A percentile compares a stretch with the other conserved stretches of the same genome.
These are phyloP conservation scores for Didymella pomorum DNA, from an alignment of 2,329 filamentous ascomycete genomes.

Conservation along the genomic window DNA sequence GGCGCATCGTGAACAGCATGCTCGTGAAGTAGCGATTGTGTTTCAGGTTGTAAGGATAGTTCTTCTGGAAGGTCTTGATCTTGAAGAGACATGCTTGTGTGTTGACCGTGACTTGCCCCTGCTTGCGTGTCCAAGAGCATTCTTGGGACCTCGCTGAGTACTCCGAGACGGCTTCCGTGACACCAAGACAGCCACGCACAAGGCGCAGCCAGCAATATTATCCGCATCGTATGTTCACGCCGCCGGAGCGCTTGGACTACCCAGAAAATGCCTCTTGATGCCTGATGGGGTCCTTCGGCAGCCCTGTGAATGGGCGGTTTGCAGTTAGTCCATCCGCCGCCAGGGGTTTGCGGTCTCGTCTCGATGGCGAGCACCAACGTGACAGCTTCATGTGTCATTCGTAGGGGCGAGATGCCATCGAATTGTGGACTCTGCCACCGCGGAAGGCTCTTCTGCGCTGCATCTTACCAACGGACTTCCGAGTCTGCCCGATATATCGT, in stretches of 20 bases:
- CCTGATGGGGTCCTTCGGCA: constrained; percentile 21
- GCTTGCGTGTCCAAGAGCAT: neutral
- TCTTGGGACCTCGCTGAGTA: constrained; percentile 2
- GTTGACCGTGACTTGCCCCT: neutral
- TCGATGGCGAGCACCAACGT: constrained; percentile 13
- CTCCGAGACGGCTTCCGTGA: constrained; percentile 7
- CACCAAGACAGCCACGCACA: constrained; percentile 10
- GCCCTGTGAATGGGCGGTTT: constrained; percentile 20
- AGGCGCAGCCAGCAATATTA: constrained; percentile 9
- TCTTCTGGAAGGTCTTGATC: neutral
- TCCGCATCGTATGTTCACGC: constrained; percentile 21
- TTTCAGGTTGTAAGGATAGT: neutral
- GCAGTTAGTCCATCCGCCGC: constrained; percentile 14
- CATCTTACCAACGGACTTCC: constrained; percentile 5
- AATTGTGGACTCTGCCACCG: constrained; percentile 19
- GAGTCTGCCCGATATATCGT: constrained; percentile 18
- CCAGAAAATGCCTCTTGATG: constrained; percentile 24
- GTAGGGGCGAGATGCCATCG: constrained; percentile 22
- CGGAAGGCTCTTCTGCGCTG: constrained; percentile 4
- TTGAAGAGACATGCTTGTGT: neutral
- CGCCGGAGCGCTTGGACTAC: constrained; percentile 15
- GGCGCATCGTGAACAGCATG: constrained; percentile 9
- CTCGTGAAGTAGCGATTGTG: neutral
- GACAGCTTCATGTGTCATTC: constrained; percentile 22
- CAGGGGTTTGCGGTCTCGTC: constrained; percentile 22